Conservation (phyloP, 2,329 filamentous ascomycete species). For the Karstenula rhodostoma region DNA sequence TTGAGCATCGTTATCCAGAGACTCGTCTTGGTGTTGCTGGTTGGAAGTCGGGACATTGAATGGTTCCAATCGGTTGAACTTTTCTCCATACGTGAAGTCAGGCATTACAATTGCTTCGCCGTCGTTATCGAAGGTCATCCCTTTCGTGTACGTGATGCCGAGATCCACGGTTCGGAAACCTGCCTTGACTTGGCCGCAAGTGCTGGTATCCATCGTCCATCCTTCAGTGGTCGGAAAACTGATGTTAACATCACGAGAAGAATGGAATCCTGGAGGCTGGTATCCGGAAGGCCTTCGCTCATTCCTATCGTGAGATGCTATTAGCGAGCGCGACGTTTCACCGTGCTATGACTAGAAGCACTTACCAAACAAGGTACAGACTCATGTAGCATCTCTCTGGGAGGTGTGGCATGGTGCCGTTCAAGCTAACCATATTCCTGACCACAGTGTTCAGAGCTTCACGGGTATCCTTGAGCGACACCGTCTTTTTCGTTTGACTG, state of each 20-base stretch:
- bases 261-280: constrained; percentile 6
- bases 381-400: constrained; percentile 8
- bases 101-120: constrained; percentile 7
- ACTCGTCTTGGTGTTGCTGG: neutral
- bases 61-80: constrained; percentile 7
- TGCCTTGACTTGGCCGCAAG: constrained; percentile 46
- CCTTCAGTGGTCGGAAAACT: constrained; percentile 46
- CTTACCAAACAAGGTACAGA: constrained; percentile 10
- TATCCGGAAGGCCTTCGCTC: constrained; percentile 10
- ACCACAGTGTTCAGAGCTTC: constrained; percentile 13
- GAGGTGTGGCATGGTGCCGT: constrained; percentile 9
- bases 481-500: neutral
- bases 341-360: neutral
- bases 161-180: constrained; percentile 47
- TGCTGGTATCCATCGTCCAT: constrained; percentile 43
- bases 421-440: constrained; percentile 10
- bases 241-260: constrained; percentile 29
- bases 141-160: constrained; percentile 36
- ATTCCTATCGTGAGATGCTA: neutral
- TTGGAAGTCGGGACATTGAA: constrained; percentile 25
- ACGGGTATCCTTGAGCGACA: constrained; percentile 9
- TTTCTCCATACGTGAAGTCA: constrained; percentile 6
- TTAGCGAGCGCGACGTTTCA: neutral
- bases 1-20: neutral
- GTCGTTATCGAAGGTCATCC: neutral